phyloP scores from a whole-genome alignment of 2,329 filamentous ascomycete genomes.

The Penicillium sp. region DNA sequence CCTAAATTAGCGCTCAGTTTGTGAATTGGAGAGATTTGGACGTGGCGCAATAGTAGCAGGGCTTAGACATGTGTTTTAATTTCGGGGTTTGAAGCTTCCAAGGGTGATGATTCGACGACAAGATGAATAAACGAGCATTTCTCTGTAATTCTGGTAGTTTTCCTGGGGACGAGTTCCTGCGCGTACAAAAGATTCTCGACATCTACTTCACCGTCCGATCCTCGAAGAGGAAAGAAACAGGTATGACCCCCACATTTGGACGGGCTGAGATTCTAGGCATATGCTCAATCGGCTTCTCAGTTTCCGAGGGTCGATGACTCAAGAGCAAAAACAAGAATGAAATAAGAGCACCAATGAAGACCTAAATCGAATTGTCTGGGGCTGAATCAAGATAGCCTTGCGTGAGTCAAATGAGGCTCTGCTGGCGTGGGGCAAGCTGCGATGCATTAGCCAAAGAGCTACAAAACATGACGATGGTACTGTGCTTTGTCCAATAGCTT shows the following conservation, averaged over 20 bases:
- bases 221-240: background rate
- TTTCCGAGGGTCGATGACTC: background rate
- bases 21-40: constrained; percentile 3
- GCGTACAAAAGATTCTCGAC: background rate
- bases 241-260: background rate
- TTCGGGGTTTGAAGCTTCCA: background rate
- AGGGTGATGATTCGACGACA: background rate
- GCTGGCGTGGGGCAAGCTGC: background rate
- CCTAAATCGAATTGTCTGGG: background rate
- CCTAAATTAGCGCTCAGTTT: constrained; percentile 6
- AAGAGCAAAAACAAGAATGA: background rate
- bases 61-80: background rate
- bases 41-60: constrained; percentile 1
- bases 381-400: background rate
- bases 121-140: background rate
- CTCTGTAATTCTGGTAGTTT: background rate
- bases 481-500: background rate
- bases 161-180: background rate
- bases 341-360: background rate
- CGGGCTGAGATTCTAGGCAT: too few species aligned
- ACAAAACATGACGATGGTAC: background rate
- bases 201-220: background rate
- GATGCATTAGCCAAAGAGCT: background rate
- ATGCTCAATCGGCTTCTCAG: too few species aligned
- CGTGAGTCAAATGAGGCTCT: background rate